Evolutionary conservation across 495 filamentous ascomycete species (phyloP).

Genomic region (Sabuloglossum arenarium): DNA sequence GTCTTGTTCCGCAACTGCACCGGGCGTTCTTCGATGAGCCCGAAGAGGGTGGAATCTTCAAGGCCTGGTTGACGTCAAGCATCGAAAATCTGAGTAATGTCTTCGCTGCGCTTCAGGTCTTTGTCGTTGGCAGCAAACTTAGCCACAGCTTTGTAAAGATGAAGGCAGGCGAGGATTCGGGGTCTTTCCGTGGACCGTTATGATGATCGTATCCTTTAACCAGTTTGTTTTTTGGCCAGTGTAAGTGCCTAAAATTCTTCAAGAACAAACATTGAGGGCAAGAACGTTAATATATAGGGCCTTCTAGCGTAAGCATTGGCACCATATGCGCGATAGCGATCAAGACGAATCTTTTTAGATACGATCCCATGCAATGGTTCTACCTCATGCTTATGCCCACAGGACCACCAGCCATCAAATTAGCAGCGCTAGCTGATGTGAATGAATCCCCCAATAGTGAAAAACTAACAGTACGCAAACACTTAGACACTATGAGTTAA

Average conservation of each 20-base stretch:
- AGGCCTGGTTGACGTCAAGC: slow-evolving; percentile 48
- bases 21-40: slow-evolving; percentile 40
- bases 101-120: slow-evolving; percentile 50
- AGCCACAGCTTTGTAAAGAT: slow-evolving; percentile 29
- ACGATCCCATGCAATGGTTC: slow-evolving; percentile 60
- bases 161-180: slow-evolving; percentile 26
- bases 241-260: slow-evolving; percentile 16
- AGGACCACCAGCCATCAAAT: slow-evolving; percentile 49
- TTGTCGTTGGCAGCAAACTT: slow-evolving; percentile 52
- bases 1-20: slow-evolving; percentile 41
- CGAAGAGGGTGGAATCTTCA: slow-evolving; percentile 45
- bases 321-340: slow-evolving; percentile 39
- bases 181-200: slow-evolving; percentile 28
- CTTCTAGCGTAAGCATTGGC: slow-evolving; percentile 33
- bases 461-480: slow-evolving; percentile 50
- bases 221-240: slow-evolving; percentile 48
- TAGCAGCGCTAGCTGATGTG: slow-evolving; percentile 45
- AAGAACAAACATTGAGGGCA: too few relatives aligned
- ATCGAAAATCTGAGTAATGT: slow-evolving; percentile 45
- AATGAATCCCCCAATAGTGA: slow-evolving; percentile 32
- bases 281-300: too few relatives aligned
- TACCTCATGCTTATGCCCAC: slow-evolving; percentile 58
- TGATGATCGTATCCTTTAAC: slow-evolving; percentile 33
- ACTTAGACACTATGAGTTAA: too few relatives aligned
- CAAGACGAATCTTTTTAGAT: slow-evolving; percentile 30